A percentile compares a stretch with the other conserved stretches of the same genome.
Evolutionary conservation across 2,329 filamentous ascomycete species (phyloP).

Genomic region (Sarocladiaceae sp.): DNA sequence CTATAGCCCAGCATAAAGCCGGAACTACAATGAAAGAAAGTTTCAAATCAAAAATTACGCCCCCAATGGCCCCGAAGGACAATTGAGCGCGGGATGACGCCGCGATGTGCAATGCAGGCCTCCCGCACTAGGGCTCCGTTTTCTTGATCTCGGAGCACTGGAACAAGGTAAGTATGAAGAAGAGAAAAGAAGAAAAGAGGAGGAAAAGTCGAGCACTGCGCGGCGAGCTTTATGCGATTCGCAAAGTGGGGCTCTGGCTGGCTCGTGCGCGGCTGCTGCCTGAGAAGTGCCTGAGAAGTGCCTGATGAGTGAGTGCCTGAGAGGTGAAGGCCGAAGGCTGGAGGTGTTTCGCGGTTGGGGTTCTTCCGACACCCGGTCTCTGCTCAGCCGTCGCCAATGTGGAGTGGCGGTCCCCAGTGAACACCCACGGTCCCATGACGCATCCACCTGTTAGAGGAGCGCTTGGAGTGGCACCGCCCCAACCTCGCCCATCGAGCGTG

Average conservation of each 20-base stretch:
- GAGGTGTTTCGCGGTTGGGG: not conserved
- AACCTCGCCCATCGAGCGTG: not conserved
- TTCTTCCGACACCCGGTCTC: not conserved
- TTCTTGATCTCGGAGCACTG: conserved; percentile 36
- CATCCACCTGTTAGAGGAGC: conserved; percentile 19
- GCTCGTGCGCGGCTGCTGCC: conserved; percentile 3
- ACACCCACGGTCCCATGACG: conserved; percentile 33
- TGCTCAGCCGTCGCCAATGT: not conserved
- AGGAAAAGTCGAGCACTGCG: not conserved
- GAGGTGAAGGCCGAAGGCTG: not conserved
- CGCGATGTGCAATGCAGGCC: conserved; percentile 49
- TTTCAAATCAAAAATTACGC: conserved; percentile 41
- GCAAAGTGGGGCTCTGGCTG: not conserved
- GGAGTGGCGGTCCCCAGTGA: no score
- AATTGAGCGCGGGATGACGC: conserved; percentile 40
- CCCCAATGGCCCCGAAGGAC: conserved; percentile 46
- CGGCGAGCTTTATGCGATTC: not conserved
- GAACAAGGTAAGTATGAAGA: conserved; percentile 48
- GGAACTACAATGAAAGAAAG: conserved; percentile 37
- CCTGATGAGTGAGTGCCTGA: no score
- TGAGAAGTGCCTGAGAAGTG: conserved; percentile 1
- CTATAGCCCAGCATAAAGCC: conserved; percentile 32
- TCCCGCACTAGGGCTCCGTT: conserved; percentile 31
- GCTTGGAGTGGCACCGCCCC: not conserved
- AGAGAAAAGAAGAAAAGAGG: conserved; percentile 21